Base-by-base conservation (phyloP, 805 yeast species). In the Yarrowia sp. region DNA sequence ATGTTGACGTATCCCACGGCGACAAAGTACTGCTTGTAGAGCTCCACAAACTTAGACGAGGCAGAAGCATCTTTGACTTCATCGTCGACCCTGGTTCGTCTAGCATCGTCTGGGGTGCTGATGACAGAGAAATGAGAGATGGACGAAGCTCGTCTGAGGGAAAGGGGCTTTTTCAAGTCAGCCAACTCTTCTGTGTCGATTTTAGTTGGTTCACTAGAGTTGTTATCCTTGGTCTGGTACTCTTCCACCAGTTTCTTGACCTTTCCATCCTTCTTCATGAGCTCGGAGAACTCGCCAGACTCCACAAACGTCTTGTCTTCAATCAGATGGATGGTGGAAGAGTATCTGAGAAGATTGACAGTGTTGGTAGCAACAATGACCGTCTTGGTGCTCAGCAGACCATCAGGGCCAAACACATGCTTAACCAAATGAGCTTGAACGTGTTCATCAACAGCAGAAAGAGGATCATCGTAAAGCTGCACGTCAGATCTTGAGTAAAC, bases 361-460 rank as follows among this genome's bases (percentile, higher is more conserved):
- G 89, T 87, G 78, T 92, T 92, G 8, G 97, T 92, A 11, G 95
- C 91, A 74, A 92, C 82, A 45, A 92, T 80, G 73, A 85, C 87
- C 71, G 93, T 86, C 77, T 90, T 91, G 26, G 88, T 73, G 45
- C 84, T 84, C 73, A 92, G 81, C 70, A 92, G 79, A 68, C 97
- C 97, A 87, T 12, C 52, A 12, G 52, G 52, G 1, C 69, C 90
- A 91, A 75, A 84, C 1, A 73, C 89, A 8, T 89, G 87, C 72
- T 87, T 88, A 72, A 90, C 87, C 74, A 95, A 82, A 75, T 92
- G 96, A 72, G 86, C 87, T 12, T 97, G 93, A 72, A 95, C 99
- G 77, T 95, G 98, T 74, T 92, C 98, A 79, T 95, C 99, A 52
- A 95, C 99, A 38, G 99, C 99, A 76, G 97, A 89, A 70, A 95